Percentiles rank a stretch among this genome's conserved stretches.
phyloP scores from a whole-genome alignment of 805 yeast genomes.

The Starmerella etchellsii region DNA sequence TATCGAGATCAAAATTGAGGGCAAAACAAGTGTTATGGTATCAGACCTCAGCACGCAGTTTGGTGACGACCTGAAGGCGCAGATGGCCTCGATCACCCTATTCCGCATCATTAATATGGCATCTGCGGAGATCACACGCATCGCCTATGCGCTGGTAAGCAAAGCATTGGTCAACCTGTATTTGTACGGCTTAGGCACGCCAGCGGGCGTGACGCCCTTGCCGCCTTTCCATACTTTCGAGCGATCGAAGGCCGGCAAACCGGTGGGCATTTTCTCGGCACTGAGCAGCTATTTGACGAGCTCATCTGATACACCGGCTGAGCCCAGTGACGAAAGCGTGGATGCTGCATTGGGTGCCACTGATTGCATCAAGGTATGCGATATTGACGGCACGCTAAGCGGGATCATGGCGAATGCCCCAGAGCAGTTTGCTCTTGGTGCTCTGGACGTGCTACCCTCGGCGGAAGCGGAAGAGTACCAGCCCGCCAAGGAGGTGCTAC shows the following conservation, averaged over 20 bases:
- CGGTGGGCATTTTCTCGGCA: constrained; percentile 71
- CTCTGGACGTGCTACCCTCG: constrained; percentile 25
- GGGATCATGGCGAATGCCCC: constrained; percentile 26
- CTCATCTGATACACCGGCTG: constrained; percentile 69
- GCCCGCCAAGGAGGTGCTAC: constrained; percentile 24
- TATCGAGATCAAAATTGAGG: constrained; percentile 29
- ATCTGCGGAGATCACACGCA: constrained; percentile 32
- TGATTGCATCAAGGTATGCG: constrained; percentile 69
- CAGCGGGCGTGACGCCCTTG: constrained; percentile 33
- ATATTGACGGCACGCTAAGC: constrained; percentile 43
- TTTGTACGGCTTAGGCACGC: constrained; percentile 52
- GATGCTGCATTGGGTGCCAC: constrained; percentile 71
- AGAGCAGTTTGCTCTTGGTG: constrained; percentile 25
- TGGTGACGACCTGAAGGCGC: constrained; percentile 87
- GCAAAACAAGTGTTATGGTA: constrained; percentile 52
- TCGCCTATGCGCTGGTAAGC: constrained; percentile 50
- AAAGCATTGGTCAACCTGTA: constrained; percentile 51
- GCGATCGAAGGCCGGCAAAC: constrained; percentile 49
- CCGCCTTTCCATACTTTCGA: constrained; percentile 55
- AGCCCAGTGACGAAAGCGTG: constrained; percentile 87
- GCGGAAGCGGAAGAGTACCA: constrained; percentile 20
- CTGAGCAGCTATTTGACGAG: constrained; percentile 88
- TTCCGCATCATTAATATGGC: constrained; percentile 62
- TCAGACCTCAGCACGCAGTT: constrained; percentile 70
- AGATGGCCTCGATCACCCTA: constrained; percentile 71